These are phyloP conservation scores for Pseudonitzschia pungens DNA, from an alignment of 108 stramenopile genomes.

Conservation along the genomic window DNA sequence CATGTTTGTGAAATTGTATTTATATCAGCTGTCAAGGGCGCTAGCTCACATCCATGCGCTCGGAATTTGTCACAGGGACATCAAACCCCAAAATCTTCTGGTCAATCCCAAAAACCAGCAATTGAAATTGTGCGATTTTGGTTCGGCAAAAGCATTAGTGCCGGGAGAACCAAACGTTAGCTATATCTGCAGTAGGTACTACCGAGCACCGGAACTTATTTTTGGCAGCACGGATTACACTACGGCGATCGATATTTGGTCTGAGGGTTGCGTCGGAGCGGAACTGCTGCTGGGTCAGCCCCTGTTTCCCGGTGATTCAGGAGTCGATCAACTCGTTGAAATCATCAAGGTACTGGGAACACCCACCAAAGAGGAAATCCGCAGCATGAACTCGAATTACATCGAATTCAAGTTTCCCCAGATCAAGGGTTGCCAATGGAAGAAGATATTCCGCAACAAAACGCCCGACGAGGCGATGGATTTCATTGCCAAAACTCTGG, in stretches of 20 bases:
- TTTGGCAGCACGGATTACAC: slow-evolving; percentile 99
- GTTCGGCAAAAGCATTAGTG: slow-evolving; percentile 94
- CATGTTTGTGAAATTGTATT: slow-evolving; percentile 92
- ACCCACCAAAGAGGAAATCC: slow-evolving; percentile 95
- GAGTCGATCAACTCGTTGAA: slow-evolving; percentile 99
- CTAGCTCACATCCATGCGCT: slow-evolving; percentile 95
- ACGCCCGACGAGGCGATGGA: slow-evolving; percentile 94
- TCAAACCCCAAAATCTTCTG: slow-evolving; percentile 98
- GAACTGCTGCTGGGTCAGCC: slow-evolving; percentile 97
- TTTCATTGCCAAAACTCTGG: slow-evolving; percentile 86
- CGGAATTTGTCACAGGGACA: slow-evolving; percentile 98
- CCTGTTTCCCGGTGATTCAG: slow-evolving; percentile 96
- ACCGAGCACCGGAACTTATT: slow-evolving; percentile 98
- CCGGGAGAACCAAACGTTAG: slow-evolving; percentile 95
- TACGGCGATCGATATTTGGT: slow-evolving; percentile 94
- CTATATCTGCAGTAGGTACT: slow-evolving; percentile 98
- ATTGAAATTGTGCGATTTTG: slow-evolving; percentile 98
- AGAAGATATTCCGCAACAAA: slow-evolving; percentile 90
- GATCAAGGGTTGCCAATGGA: slow-evolving; percentile 97
- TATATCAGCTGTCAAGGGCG: slow-evolving; percentile 96
- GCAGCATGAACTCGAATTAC: slow-evolving; percentile 96
- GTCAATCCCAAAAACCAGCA: slow-evolving; percentile 93
- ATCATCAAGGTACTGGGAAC: slow-evolving; percentile 99
- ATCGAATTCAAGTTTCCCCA: slow-evolving; percentile 99
- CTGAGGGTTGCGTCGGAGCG: slow-evolving; percentile 95